Evolutionary conservation across 2,329 filamentous ascomycete species (phyloP), one percentile per base, ranked within the genome.

Genomic region (Phoma herbarum): DNA sequence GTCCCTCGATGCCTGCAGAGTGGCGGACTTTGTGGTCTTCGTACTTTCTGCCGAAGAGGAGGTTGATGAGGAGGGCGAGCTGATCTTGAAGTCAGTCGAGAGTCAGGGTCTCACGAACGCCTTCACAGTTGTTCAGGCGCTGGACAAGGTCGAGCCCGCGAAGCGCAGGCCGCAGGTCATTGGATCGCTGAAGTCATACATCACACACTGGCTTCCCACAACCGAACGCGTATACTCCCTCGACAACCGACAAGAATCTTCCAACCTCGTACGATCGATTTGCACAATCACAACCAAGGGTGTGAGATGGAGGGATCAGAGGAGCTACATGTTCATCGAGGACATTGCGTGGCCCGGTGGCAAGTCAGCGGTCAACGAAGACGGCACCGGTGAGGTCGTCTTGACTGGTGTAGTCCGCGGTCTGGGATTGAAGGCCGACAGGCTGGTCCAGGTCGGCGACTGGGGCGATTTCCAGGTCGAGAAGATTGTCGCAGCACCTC

Each of bases 391-490:
- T n/a, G 81, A 88, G 41, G 90, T 92, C 9, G 81, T 93, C 8
- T 74, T 99, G 41, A 96, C 92, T 0, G 95, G 95, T 66, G 86
- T 95, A 3, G 88, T 98, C 26, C 86, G 95, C 71, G 95, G 95
- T 31, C 91, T 88, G 72, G 90, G 90, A 9, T 77, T 99, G 51
- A 98, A 97, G 75, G 90, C 92, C 4, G 93, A 99, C 75, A 87
- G 95, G 58, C 81, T 99, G 39, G 86, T 97, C 6, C 93, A 98
- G 71, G 83, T 99, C 49, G 93, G 93, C 39, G 93, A 97, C 62
- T 97, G 92, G 91, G 95, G 95, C 31, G 88, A 93, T 55, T 97
- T 93, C 75, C 92, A 97, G 78, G 89, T 99, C 51, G 90, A 93
- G 51, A 94, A 92, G 74, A 96, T 99, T 64, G 88, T 88, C 20